Evolutionary conservation across 2,329 filamentous ascomycete genomes (phyloP).

Genomic region (Aspergillus sp.): DNA sequence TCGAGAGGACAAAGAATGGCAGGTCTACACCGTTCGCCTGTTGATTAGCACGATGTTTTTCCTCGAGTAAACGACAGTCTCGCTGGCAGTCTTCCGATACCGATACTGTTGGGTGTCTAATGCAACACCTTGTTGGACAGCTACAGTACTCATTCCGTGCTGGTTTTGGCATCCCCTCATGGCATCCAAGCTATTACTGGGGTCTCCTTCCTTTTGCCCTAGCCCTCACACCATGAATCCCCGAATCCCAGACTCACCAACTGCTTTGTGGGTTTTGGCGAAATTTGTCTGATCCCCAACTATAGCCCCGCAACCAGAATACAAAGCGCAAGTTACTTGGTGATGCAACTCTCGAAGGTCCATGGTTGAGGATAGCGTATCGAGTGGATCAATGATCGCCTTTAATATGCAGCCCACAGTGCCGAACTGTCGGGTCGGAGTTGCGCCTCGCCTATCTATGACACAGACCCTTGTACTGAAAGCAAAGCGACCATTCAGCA

Average conservation of each 20-base stretch:
- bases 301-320: background rate
- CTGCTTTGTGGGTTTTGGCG: background rate
- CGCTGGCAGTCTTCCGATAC: too few species aligned
- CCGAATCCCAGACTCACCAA: background rate
- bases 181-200: background rate
- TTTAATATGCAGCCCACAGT: constrained; percentile 8
- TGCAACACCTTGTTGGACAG: too few species aligned
- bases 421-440: constrained; percentile 12
- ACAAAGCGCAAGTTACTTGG: background rate
- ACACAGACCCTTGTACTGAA: background rate
- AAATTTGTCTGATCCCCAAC: background rate
- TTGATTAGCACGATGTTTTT: background rate
- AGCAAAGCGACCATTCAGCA: background rate
- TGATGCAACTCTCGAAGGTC: background rate
- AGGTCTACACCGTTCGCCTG: background rate
- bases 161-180: too few species aligned
- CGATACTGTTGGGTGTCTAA: too few species aligned
- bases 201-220: background rate
- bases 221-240: background rate
- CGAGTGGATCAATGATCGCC: constrained; percentile 13
- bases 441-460: background rate
- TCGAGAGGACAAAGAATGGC: background rate
- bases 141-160: too few species aligned
- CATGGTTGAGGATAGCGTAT: background rate
- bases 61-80: too few species aligned